Percentiles rank a stretch among this genome's conserved stretches.
phyloP scores from a whole-genome alignment of 1,284 basidiomycete genomes.

The Rhodofomes roseus region DNA sequence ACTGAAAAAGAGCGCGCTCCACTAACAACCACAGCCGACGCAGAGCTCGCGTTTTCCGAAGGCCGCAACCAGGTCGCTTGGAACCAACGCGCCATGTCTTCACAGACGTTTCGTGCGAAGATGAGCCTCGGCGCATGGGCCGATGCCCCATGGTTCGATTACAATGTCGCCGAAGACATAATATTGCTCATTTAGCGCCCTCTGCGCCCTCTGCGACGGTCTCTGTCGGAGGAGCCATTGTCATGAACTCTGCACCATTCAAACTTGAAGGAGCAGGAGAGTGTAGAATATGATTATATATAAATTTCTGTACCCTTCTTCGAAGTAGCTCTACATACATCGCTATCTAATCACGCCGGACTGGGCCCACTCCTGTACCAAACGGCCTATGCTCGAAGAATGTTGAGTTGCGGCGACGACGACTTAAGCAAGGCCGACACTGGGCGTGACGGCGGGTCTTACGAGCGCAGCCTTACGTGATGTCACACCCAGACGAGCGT shows the following conservation, averaged over 20 bases:
- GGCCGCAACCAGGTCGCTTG: background rate
- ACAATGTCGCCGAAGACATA: background rate
- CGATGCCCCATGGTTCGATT: background rate
- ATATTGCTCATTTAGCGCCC: background rate
- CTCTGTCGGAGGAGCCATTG: background rate
- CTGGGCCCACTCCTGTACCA: too few species aligned
- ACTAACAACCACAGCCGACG: background rate
- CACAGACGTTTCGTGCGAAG: background rate
- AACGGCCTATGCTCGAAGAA: too few species aligned
- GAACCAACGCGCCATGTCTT: background rate
- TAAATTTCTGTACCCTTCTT: too few species aligned
- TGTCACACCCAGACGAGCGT: background rate
- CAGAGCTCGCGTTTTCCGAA: background rate
- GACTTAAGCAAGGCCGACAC: too few species aligned
- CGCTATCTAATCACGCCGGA: too few species aligned
- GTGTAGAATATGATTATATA: too few species aligned
- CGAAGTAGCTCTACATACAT: too few species aligned
- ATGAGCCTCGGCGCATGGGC: background rate
- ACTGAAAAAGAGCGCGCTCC: too few species aligned
- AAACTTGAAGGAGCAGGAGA: too few species aligned
- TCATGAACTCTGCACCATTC: too few species aligned
- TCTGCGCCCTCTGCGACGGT: background rate
- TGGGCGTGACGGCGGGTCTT: background rate
- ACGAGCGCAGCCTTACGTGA: background rate
- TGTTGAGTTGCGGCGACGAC: too few species aligned